Percentiles rank a stretch among this genome's conserved stretches.
Conservation (phyloP, 768 basidiomycete species). For the Psilocybe cyanescens region DNA sequence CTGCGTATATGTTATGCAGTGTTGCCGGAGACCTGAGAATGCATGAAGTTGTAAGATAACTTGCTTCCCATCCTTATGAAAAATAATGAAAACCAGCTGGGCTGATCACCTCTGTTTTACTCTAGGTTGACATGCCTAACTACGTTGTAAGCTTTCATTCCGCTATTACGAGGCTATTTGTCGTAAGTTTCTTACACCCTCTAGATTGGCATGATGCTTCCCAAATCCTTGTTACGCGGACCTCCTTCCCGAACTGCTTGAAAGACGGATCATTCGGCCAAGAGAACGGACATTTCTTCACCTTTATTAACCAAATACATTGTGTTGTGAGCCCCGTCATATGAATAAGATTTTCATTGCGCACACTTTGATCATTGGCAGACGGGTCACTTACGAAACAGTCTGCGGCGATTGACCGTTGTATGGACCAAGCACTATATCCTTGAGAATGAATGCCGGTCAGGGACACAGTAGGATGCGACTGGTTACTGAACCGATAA, state of each 20-base stretch:
- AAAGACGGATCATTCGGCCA: constrained; percentile 4
- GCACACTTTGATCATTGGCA: background rate
- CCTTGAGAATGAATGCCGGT: background rate
- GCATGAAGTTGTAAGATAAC: constrained; percentile 58
- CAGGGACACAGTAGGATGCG: background rate
- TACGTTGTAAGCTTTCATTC: constrained; percentile 49
- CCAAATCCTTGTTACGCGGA: constrained; percentile 41
- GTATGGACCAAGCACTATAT: background rate
- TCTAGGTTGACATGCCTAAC: constrained; percentile 68
- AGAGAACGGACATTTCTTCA: background rate
- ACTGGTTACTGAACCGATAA: background rate
- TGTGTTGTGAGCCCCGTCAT: background rate
- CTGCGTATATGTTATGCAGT: constrained; percentile 66
- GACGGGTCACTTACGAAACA: background rate
- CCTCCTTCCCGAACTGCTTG: constrained; percentile 8
- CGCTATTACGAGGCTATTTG: background rate
- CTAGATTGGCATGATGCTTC: constrained; percentile 62
- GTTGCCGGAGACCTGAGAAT: constrained; percentile 61
- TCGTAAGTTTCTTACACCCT: background rate
- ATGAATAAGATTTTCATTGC: background rate
- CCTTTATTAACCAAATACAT: background rate
- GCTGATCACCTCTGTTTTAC: background rate
- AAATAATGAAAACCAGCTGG: constrained; percentile 2
- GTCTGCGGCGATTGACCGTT: background rate
- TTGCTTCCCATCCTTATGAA: background rate